A percentile compares a stretch with the other conserved stretches of the same genome.
phyloP scores from a whole-genome alignment of 345 rosid genomes.

The Arabidopsis arenosa region DNA sequence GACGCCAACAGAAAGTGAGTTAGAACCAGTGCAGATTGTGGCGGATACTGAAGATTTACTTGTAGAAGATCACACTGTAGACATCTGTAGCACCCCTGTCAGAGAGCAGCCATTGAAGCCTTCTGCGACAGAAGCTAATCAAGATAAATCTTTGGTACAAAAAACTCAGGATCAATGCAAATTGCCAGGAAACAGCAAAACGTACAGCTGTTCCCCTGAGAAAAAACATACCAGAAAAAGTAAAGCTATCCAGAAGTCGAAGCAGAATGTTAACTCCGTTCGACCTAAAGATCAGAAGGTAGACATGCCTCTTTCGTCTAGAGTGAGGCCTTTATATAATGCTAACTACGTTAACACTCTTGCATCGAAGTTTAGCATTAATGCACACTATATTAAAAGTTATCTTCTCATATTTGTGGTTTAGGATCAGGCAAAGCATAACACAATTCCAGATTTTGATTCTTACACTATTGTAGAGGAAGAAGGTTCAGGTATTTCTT shows the following conservation, averaged over 20 bases:
- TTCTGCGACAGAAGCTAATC: constrained; percentile 43
- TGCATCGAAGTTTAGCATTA: neutral
- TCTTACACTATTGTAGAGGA: constrained; percentile 74
- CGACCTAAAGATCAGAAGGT: constrained; percentile 52
- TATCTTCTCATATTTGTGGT: constrained; percentile 22
- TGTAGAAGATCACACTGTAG: constrained; percentile 35
- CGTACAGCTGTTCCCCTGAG: constrained; percentile 44
- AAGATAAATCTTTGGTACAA: constrained; percentile 34
- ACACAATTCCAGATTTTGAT: constrained; percentile 72
- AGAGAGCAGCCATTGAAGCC: constrained; percentile 43
- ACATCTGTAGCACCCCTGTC: constrained; percentile 23
- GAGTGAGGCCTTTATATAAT: constrained; percentile 35
- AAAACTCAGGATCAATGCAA: constrained; percentile 47
- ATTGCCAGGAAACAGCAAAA: constrained; percentile 44
- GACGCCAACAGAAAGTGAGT: constrained; percentile 45
- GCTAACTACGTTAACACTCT: neutral
- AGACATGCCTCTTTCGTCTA: constrained; percentile 40
- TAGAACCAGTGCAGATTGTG: constrained; percentile 36
- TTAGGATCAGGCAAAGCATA: constrained; percentile 59
- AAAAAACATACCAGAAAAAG: constrained; percentile 49
- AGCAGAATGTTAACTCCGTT: constrained; percentile 41
- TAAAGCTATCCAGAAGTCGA: constrained; percentile 45
- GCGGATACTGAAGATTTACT: constrained; percentile 38
- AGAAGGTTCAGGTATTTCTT: constrained; percentile 85
- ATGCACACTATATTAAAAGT: neutral